Conservation (phyloP, 2,329 filamentous ascomycete genomes). For the Atkinsonella texensis region DNA sequence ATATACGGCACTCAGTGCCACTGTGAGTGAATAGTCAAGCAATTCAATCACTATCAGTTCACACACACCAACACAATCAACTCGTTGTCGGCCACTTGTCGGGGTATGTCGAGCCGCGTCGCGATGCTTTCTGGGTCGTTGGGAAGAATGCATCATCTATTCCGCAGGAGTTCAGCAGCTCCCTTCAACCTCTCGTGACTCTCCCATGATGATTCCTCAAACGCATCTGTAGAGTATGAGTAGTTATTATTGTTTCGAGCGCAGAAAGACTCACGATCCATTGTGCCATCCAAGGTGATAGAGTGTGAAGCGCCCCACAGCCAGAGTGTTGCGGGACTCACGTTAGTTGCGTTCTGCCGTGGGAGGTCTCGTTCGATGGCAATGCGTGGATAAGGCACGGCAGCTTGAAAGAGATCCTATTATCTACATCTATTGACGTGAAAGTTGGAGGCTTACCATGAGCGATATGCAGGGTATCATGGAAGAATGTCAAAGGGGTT, state of each 20-base stretch:
- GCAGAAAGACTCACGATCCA: constrained; percentile 7
- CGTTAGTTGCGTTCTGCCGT: constrained; percentile 3
- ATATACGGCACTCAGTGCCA: too few relatives aligned
- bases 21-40: too few relatives aligned
- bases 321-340: constrained; percentile 11
- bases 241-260: not conserved
- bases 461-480: constrained; percentile 7
- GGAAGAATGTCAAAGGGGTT: constrained; percentile 5
- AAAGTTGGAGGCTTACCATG: not conserved
- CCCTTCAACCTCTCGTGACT: constrained; percentile 7
- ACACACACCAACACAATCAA: too few relatives aligned
- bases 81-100: too few relatives aligned
- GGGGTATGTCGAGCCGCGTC: too few relatives aligned
- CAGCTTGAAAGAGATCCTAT: not conserved
- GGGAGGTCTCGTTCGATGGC: constrained; percentile 8
- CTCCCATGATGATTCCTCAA: constrained; percentile 6
- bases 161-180: constrained; percentile 4
- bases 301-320: constrained; percentile 11
- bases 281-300: constrained; percentile 11
- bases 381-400: constrained; percentile 7
- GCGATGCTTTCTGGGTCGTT: too few relatives aligned
- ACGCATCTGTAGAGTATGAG: constrained; percentile 1
- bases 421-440: not conserved
- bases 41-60: too few relatives aligned
- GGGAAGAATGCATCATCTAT: constrained; percentile 8